phyloP scores from a whole-genome alignment of 805 yeast species.

The Yamadazyma sp. region DNA sequence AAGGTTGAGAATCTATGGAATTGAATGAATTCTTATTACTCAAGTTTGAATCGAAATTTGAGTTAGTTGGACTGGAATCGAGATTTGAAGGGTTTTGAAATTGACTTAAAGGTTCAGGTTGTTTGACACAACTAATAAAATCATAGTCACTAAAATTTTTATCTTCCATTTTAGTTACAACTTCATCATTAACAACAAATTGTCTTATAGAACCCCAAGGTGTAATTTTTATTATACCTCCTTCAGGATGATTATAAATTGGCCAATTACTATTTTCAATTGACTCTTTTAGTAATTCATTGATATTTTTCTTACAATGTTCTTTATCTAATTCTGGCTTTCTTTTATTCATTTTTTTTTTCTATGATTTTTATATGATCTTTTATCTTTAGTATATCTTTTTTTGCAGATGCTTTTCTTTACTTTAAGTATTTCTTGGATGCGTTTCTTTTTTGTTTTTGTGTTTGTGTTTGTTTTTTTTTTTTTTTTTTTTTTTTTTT shows the following conservation, averaged over 20 bases:
- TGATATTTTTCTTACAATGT: constrained; percentile 12
- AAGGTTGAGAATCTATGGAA: not conserved
- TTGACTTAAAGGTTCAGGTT: not conserved
- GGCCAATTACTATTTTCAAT: constrained; percentile 47
- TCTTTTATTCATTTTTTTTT: constrained; percentile 10
- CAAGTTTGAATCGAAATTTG: constrained; percentile 1
- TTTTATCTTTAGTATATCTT: too few species aligned
- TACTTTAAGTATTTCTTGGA: too few species aligned
- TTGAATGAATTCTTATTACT: constrained; percentile 2
- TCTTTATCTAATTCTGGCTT: constrained; percentile 9
- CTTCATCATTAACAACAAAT: constrained; percentile 42
- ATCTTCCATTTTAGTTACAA: constrained; percentile 49
- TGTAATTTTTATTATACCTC: constrained; percentile 58
- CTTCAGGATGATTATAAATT: constrained; percentile 57
- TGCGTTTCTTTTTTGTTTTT: too few species aligned
- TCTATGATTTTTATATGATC: not conserved
- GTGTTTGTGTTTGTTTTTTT: too few species aligned
- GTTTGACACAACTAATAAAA: constrained; percentile 6
- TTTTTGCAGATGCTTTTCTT: too few species aligned
- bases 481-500: too few species aligned
- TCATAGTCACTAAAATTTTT: constrained; percentile 24
- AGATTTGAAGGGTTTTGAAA: not conserved
- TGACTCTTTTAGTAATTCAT: constrained; percentile 15
- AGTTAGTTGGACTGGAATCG: not conserved
- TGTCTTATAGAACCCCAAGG: constrained; percentile 62